phyloP scores from a whole-genome alignment of 306 rosid species.

The Lathyrus aphaca region DNA sequence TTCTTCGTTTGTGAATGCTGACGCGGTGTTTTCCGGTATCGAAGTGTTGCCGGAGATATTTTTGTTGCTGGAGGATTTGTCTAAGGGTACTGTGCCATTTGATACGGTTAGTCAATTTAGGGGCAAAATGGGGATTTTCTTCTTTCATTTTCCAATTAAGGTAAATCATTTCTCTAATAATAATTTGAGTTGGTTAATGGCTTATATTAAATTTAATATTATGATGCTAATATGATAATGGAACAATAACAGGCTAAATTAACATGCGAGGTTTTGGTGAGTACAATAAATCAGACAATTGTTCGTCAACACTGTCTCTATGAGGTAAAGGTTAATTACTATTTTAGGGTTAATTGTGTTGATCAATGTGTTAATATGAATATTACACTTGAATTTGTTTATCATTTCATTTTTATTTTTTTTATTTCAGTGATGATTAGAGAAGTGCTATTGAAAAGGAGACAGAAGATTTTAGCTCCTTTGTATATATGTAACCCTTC shows the following conservation, averaged over 20 bases:
- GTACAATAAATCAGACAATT: slow-evolving; percentile 59
- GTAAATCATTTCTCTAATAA: slow-evolving; percentile 24
- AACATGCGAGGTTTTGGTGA: slow-evolving; percentile 61
- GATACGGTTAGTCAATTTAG: slow-evolving; percentile 53
- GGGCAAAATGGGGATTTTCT: slow-evolving; percentile 57
- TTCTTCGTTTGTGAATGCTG: slow-evolving; percentile 72
- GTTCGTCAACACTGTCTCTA: slow-evolving; percentile 51
- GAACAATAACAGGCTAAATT: slow-evolving; percentile 55
- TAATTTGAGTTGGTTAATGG: neutral
- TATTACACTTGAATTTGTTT: too few species aligned
- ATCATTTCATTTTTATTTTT: too few species aligned
- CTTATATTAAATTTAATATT: neutral
- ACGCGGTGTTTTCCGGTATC: slow-evolving; percentile 59
- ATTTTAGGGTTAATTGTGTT: neutral
- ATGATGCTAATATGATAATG: slow-evolving; percentile 8
- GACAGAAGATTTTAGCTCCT: neutral
- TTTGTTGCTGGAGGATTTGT: slow-evolving; percentile 64
- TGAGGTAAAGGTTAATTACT: too few species aligned
- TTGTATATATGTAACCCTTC: neutral
- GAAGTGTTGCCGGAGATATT: slow-evolving; percentile 65
- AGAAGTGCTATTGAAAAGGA: neutral
- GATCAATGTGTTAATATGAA: neutral
- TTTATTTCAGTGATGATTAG: neutral
- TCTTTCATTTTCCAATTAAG: slow-evolving; percentile 61
- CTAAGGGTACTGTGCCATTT: slow-evolving; percentile 64